Evolutionary conservation across 1,284 basidiomycete genomes (phyloP).

Genomic region (Sphagnurus paluster): DNA sequence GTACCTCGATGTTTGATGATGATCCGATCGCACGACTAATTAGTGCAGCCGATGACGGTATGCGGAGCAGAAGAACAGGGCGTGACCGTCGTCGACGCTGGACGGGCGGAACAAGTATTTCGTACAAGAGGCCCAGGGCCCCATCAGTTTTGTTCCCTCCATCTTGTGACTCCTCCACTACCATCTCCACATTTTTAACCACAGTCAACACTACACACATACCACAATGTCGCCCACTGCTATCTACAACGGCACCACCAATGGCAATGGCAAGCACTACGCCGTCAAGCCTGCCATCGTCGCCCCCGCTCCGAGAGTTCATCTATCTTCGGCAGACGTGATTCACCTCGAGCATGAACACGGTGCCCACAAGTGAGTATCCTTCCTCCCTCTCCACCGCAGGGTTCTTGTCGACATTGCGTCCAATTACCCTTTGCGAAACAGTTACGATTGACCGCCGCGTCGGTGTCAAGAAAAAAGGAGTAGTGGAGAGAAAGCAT

Average conservation of each 20-base stretch:
- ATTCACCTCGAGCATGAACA: slow-evolving; percentile 83
- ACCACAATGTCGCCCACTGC: slow-evolving; percentile 22
- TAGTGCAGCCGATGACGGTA: slow-evolving; percentile 1
- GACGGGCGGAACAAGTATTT: slow-evolving; percentile 10
- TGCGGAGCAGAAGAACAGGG: neutral
- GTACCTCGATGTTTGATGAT: slow-evolving; percentile 1
- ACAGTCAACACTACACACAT: slow-evolving; percentile 1
- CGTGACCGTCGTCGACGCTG: slow-evolving; percentile 5
- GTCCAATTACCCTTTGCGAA: slow-evolving; percentile 23
- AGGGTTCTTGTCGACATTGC: slow-evolving; percentile 19
- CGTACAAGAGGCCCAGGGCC: slow-evolving; percentile 2
- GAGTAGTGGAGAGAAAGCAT: too few relatives aligned
- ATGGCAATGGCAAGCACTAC: slow-evolving; percentile 11
- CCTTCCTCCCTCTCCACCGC: slow-evolving; percentile 11
- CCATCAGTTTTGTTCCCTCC: slow-evolving; percentile 9
- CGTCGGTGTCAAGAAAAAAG: too few relatives aligned
- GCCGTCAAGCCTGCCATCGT: slow-evolving; percentile 10
- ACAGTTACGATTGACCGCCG: slow-evolving; percentile 20
- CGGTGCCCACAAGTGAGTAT: slow-evolving; percentile 85
- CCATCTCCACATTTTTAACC: neutral
- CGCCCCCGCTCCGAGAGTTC: slow-evolving; percentile 11
- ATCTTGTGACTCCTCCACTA: slow-evolving; percentile 15
- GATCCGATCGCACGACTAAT: slow-evolving; percentile 3
- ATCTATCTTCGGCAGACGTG: slow-evolving; percentile 61
- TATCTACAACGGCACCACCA: slow-evolving; percentile 11